Evolutionary conservation across 805 yeast species (phyloP), one percentile per base, ranked within the genome.

Genomic region (Wickerhamomyces ciferrii): DNA sequence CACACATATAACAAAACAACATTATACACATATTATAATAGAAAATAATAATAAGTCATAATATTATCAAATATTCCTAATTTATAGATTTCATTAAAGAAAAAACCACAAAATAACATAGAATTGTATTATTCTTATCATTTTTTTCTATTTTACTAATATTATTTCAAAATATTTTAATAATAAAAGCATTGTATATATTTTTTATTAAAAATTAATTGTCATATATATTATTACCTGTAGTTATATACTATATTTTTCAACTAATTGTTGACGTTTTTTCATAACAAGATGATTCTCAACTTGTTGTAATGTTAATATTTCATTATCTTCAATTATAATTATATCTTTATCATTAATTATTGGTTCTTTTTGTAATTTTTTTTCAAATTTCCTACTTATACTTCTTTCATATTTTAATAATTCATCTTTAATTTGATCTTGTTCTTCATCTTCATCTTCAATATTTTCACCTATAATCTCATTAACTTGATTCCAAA

Each of bases 221-320:
- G 25, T 37, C 25, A 37, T 37, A 20, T 11, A 15, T 25, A 15
- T 7, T 11, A 27, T 25, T 19, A 25, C 6, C 18, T n/a, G 17
- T 19, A 10, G n/a, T 31, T 43, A 40, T 23, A 44, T 31, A 14
- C 39, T 39, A 20, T 39, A 44, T 25, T 44, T 44, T 8, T 11
- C 39, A 3, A 39, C 43, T 18, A 82, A 59, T 49, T 74, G 72
- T 44, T 67, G 54, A 50, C 71, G 75, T 50, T 72, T 69, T 48
- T 61, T 61, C 15, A 71, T 69, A 19, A 81, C 76, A 17, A 81
- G 51, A 68, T 76, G 69, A 15, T 52, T 43, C 42, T 74, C 75
- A 42, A 80, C 70, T 2, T 76, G 74, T 36, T 62, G 60, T 11
- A 37, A 41, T 11, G 41, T 14, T 9, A 39, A 39, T 8, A 32